Conservation (phyloP, 2,329 filamentous ascomycete species). For the Phoma sp. region DNA sequence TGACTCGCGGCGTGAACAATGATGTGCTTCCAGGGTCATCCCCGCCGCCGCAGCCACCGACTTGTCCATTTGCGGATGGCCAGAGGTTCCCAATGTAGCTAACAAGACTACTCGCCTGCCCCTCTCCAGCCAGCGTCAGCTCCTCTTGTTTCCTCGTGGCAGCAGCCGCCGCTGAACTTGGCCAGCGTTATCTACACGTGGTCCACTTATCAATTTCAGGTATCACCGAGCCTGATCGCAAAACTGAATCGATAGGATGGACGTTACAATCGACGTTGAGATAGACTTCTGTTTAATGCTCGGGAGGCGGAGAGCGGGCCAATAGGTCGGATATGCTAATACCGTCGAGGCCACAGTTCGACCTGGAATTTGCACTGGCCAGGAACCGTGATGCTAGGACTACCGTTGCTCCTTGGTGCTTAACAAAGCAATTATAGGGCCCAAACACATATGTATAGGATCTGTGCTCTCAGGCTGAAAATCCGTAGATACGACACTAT, state of each 20-base stretch:
- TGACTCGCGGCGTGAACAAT: slow-evolving; percentile 13
- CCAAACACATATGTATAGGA: slow-evolving; percentile 19
- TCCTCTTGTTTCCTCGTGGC: slow-evolving; percentile 5
- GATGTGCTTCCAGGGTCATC: slow-evolving; percentile 17
- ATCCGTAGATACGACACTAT: slow-evolving; percentile 5
- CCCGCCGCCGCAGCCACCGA: not conserved
- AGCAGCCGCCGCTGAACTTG: slow-evolving; percentile 2
- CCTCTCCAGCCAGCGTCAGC: slow-evolving; percentile 12
- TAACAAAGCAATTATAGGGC: slow-evolving; percentile 27
- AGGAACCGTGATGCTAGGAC: slow-evolving; percentile 14
- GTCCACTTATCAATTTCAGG: not conserved
- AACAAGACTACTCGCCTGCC: slow-evolving; percentile 7
- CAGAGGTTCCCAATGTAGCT: slow-evolving; percentile 1
- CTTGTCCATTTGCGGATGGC: slow-evolving; percentile 9
- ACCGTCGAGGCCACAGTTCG: slow-evolving; percentile 8
- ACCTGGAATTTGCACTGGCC: slow-evolving; percentile 12
- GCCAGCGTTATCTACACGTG: not conserved
- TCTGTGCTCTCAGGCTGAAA: slow-evolving; percentile 9
- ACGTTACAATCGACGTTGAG: slow-evolving; percentile 6
- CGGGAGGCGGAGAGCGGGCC: slow-evolving; percentile 15
- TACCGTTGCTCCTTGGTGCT: slow-evolving; percentile 26
- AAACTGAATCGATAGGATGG: not conserved
- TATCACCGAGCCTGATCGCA: not conserved
- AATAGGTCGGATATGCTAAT: slow-evolving; percentile 16
- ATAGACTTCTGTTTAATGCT: slow-evolving; percentile 15